Base-by-base conservation (phyloP, 2,329 filamentous ascomycete genomes). In the Paracamarosporium sp. region DNA sequence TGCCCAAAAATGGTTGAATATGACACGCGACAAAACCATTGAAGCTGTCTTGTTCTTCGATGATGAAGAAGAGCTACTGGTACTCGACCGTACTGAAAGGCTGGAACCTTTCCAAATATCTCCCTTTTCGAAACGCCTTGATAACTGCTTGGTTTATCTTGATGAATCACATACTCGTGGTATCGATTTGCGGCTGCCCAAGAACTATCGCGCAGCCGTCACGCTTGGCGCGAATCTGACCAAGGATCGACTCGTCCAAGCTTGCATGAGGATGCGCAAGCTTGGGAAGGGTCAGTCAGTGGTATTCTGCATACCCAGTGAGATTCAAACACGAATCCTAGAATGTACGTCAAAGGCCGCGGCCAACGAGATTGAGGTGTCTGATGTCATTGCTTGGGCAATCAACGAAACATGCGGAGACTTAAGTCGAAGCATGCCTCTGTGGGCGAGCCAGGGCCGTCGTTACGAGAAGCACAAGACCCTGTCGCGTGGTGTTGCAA, bases 101-200 rank as follows among this genome's bases (percentile, higher is more conserved):
- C 61, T 81, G 0, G 83, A 87, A 35, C 66, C 74, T 0, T 77
- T 93, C 0, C 80, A 83, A 3, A 81, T 78, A 0, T 92, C 90
- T 0, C 81, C 87, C 0, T 91, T 85, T 63, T 73, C 77, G 0
- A 77, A 80, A 0, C 82, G 87, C 5, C 72, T 89, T 0, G 84
- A 86, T 5, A 63, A 62, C 0, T 93, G 89, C 53, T 70, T 91
- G 0, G 80, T 92, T 0, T 93, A 88, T 53, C 78, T 93, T 0
- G 90, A 93, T 48, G 86, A 93, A 56, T 82, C 84, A 0, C 89
- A 93, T 59, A 91, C 89, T 0, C 74, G 90, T 58, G 90, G 90
- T 0, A 91, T 84, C 0, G 90, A 93, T 60, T 67, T 93, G 0
- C 84, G 83, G 31, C 72, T 92, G 0, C 90, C 88, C 0, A 55